Percentiles rank a stretch among this genome's conserved stretches.
Conservation (phyloP, 1,284 basidiomycete species). For the Rhodotorula mucilaginosa region DNA sequence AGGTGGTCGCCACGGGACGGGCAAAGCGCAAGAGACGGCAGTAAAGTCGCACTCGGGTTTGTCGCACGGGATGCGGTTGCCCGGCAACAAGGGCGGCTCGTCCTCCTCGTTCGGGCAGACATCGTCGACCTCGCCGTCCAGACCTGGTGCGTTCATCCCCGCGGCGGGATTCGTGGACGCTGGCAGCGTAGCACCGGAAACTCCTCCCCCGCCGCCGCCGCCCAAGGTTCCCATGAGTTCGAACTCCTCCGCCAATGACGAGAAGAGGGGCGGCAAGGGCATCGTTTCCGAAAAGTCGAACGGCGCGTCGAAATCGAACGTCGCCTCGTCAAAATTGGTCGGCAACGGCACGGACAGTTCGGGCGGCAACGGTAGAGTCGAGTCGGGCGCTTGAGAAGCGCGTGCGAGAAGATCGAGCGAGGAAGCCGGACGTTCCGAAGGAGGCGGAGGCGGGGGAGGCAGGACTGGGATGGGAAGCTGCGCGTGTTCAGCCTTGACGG, state of each 20-base stretch:
- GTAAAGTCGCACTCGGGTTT: constrained; percentile 41
- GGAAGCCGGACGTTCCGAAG: not conserved
- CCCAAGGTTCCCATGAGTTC: not conserved
- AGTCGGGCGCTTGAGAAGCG: not conserved
- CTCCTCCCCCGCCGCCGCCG: too few species aligned
- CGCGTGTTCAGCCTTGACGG: not conserved
- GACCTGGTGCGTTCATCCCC: not conserved
- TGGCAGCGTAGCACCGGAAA: too few species aligned
- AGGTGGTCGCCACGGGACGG: constrained; percentile 38
- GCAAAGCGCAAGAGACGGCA: constrained; percentile 23
- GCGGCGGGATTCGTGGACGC: not conserved
- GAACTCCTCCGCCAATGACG: constrained; percentile 17
- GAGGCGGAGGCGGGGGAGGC: too few species aligned
- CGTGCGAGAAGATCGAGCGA: not conserved
- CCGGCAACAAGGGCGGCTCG: constrained; percentile 14
- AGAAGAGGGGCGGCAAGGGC: constrained; percentile 32
- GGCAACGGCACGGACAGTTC: not conserved
- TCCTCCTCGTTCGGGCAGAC: constrained; percentile 25
- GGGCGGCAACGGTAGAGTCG: too few species aligned
- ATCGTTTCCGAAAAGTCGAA: constrained; percentile 35
- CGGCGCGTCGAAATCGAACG: constrained; percentile 38
- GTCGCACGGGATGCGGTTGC: constrained; percentile 34
- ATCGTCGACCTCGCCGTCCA: not conserved
- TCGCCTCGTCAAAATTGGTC: not conserved
- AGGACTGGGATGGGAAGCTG: not conserved